Evolutionary conservation across 495 filamentous ascomycete species (phyloP).

Genomic region (Acidiella bohemica): DNA sequence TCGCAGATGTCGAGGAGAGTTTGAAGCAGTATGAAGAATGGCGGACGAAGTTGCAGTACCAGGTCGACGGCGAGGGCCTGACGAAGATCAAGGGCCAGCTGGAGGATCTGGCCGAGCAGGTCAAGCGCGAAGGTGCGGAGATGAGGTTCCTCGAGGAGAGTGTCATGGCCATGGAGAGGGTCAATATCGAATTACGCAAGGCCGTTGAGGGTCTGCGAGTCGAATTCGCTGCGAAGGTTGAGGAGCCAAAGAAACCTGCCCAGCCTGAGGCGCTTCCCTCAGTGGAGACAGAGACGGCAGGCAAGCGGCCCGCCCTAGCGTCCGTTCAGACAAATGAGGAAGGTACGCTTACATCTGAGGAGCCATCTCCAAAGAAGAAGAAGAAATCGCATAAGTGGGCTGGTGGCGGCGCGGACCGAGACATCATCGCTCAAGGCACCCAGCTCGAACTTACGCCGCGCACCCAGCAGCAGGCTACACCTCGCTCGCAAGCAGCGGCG

Average conservation of each 20-base stretch:
- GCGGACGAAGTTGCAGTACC: conserved; percentile 1
- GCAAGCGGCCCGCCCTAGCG: not conserved
- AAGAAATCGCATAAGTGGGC: conserved; percentile 14
- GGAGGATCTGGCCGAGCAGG: conserved; percentile 6
- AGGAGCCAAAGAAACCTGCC: not conserved
- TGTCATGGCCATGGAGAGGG: conserved; percentile 1
- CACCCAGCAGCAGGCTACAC: too few relatives aligned
- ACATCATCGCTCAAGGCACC: conserved; percentile 4
- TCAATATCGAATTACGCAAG: conserved; percentile 6
- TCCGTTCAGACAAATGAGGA: not conserved
- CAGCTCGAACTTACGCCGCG: too few relatives aligned
- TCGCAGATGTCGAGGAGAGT: conserved; percentile 11
- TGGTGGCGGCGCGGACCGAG: conserved; percentile 13
- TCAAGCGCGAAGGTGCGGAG: conserved; percentile 1
- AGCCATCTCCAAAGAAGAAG: conserved; percentile 2
- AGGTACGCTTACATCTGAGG: not conserved
- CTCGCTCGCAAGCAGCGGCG: too few relatives aligned
- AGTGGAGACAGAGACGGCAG: not conserved
- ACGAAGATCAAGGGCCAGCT: conserved; percentile 4
- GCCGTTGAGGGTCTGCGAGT: conserved; percentile 1
- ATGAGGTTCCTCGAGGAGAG: conserved; percentile 13
- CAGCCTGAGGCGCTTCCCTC: not conserved
- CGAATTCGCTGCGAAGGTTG: conserved; percentile 3
- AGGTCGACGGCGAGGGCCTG: conserved; percentile 2
- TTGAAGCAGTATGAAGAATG: conserved; percentile 7